Percentiles rank a stretch among this genome's conserved stretches.
Evolutionary conservation across 805 yeast species (phyloP).

Genomic region (Candida insectorum): DNA sequence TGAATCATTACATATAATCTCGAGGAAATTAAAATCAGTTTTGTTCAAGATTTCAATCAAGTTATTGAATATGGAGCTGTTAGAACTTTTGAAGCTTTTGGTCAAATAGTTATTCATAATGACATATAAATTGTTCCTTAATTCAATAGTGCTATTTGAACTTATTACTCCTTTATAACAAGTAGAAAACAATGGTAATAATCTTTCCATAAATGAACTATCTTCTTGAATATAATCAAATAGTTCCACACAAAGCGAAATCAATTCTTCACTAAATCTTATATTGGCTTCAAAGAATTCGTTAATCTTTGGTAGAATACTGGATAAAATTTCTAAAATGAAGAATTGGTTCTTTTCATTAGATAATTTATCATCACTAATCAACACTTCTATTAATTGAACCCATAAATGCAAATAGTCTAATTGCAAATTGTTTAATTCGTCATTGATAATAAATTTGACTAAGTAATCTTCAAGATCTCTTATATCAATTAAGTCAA

Average conservation of each 20-base stretch:
- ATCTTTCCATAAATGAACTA: constrained; percentile 40
- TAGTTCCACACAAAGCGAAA: constrained; percentile 69
- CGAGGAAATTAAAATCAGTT: constrained; percentile 57
- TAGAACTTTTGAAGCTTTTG: constrained; percentile 42
- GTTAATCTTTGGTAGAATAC: constrained; percentile 70
- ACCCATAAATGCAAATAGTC: constrained; percentile 79
- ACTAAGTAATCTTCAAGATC: constrained; percentile 21
- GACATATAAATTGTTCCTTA: constrained; percentile 79
- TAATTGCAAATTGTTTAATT: constrained; percentile 52
- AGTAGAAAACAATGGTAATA: constrained; percentile 68
- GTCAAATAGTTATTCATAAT: constrained; percentile 64
- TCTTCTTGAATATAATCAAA: constrained; percentile 49
- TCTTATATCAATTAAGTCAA: constrained; percentile 1
- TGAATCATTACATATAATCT: constrained; percentile 71
- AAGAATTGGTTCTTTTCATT: constrained; percentile 47
- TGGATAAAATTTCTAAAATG: constrained; percentile 72
- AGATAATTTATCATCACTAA: constrained; percentile 51
- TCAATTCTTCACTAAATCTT: constrained; percentile 68
- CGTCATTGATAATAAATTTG: constrained; percentile 44
- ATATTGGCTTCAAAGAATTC: constrained; percentile 67
- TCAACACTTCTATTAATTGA: constrained; percentile 68
- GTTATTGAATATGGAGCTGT: constrained; percentile 35
- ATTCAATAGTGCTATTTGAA: constrained; percentile 60
- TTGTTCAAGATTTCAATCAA: constrained; percentile 54
- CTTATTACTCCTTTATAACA: constrained; percentile 71